Evolutionary conservation across 805 yeast genomes (phyloP).

Genomic region (Ogataea ganodermae): DNA sequence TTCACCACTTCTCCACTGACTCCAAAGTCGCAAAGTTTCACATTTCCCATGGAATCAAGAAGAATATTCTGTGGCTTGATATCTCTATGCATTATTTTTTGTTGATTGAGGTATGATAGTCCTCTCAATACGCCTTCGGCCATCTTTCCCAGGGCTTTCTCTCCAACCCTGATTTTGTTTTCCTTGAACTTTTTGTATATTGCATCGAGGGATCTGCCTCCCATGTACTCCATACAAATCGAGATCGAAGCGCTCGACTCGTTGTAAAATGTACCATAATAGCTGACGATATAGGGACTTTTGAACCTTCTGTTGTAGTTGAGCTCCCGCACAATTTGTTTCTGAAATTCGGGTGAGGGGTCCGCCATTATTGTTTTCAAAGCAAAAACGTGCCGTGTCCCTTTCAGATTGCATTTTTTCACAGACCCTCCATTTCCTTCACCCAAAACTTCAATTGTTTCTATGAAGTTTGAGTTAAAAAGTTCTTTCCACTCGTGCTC

Average conservation of each 20-base stretch:
- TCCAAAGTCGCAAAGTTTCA: conserved; percentile 95
- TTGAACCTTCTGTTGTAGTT: conserved; percentile 83
- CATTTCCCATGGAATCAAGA: conserved; percentile 72
- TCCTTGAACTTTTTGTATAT: conserved; percentile 75
- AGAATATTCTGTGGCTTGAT: conserved; percentile 94
- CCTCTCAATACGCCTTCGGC: conserved; percentile 87
- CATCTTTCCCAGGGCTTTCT: conserved; percentile 86
- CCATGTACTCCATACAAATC: conserved; percentile 98
- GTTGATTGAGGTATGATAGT: conserved; percentile 81
- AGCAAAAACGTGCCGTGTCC: conserved; percentile 71
- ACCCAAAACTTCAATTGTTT: conserved; percentile 73
- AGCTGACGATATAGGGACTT: conserved; percentile 83
- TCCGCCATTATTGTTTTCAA: conserved; percentile 72
- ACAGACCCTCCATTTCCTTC: conserved; percentile 97
- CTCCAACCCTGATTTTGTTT: conserved; percentile 86
- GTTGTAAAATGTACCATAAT: conserved; percentile 88
- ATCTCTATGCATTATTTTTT: conserved; percentile 89
- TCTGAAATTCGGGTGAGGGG: conserved; percentile 83
- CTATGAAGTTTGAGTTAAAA: conserved; percentile 59
- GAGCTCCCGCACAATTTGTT: conserved; percentile 86
- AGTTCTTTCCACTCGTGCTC: conserved; percentile 75
- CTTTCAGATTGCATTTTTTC: conserved; percentile 65
- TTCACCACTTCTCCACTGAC: conserved; percentile 97
- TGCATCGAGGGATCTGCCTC: conserved; percentile 87
- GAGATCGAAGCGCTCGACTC: conserved; percentile 78